Percentiles rank a stretch among this genome's conserved stretches.
Evolutionary conservation across 2,329 filamentous ascomycete species (phyloP).

Genomic region (Colletotrichum higginsianum): DNA sequence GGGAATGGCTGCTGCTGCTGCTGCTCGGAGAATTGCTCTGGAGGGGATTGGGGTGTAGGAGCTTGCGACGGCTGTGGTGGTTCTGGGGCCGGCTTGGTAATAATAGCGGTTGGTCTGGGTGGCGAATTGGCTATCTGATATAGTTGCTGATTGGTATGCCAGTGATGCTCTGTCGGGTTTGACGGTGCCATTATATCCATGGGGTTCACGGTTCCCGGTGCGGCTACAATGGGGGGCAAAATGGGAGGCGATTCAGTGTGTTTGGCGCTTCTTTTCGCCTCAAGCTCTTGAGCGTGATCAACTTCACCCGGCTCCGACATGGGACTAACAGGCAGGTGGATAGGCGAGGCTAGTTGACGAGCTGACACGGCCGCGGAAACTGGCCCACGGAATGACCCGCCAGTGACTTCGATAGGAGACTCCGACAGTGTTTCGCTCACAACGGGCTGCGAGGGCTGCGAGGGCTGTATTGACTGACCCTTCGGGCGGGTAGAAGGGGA

Average conservation of each 20-base stretch:
- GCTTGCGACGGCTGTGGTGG: constrained; percentile 49
- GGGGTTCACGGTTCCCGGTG: constrained; percentile 66
- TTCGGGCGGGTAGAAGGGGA: constrained; percentile 20
- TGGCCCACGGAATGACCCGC: constrained; percentile 11
- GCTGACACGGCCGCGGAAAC: not conserved
- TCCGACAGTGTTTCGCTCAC: constrained; percentile 44
- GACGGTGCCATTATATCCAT: constrained; percentile 67
- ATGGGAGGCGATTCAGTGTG: constrained; percentile 29
- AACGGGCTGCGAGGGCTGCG: constrained; percentile 29
- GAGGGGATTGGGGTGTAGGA: constrained; percentile 44
- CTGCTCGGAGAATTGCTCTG: constrained; percentile 25
- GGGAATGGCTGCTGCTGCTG: constrained; percentile 24
- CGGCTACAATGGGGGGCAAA: constrained; percentile 52
- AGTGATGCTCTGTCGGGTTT: constrained; percentile 53
- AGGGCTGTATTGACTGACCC: constrained; percentile 20
- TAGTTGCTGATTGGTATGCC: constrained; percentile 53
- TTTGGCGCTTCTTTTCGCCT: constrained; percentile 5
- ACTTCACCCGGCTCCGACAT: constrained; percentile 26
- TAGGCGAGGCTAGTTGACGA: constrained; percentile 30
- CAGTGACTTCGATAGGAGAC: constrained; percentile 50
- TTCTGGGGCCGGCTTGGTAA: constrained; percentile 39
- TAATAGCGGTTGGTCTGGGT: constrained; percentile 45
- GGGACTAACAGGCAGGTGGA: constrained; percentile 29
- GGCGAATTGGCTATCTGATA: constrained; percentile 49
- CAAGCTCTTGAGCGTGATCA: constrained; percentile 11